phyloP scores from a whole-genome alignment of 306 rosid genomes.

The Potentilla sterilis region DNA sequence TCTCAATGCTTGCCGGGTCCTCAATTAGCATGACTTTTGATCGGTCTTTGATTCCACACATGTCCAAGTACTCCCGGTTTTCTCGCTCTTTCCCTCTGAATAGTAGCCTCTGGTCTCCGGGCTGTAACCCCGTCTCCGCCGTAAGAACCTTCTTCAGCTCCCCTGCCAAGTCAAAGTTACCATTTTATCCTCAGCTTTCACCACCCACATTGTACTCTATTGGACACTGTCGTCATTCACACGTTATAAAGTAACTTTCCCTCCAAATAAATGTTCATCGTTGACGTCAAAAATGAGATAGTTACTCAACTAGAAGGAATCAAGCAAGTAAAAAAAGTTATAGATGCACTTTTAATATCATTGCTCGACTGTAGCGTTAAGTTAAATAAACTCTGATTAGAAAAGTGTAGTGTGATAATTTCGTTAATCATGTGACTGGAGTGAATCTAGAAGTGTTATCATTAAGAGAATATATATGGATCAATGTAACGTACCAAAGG shows the following conservation, averaged over 20 bases:
- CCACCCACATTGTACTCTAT: background rate
- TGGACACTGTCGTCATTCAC: background rate
- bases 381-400: background rate
- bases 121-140: conserved; percentile 55
- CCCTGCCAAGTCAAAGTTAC: conserved; percentile 40
- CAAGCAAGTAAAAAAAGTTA: background rate
- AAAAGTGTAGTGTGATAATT: background rate
- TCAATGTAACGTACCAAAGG: conserved; percentile 50
- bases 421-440: background rate
- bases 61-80: conserved; percentile 60
- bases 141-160: conserved; percentile 73
- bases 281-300: background rate
- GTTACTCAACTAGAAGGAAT: background rate
- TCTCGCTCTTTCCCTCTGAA: conserved; percentile 69
- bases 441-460: background rate
- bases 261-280: background rate
- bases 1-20: conserved; percentile 71
- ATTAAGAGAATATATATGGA: background rate
- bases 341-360: background rate
- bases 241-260: background rate
- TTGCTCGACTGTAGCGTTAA: too few relatives aligned
- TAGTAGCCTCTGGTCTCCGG: conserved; percentile 52
- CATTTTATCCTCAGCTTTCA: background rate
- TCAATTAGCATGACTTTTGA: conserved; percentile 59
- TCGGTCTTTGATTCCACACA: conserved; percentile 66